Base-by-base conservation (phyloP, 2,329 filamentous ascomycete species). In the Dothistroma septosporum region DNA sequence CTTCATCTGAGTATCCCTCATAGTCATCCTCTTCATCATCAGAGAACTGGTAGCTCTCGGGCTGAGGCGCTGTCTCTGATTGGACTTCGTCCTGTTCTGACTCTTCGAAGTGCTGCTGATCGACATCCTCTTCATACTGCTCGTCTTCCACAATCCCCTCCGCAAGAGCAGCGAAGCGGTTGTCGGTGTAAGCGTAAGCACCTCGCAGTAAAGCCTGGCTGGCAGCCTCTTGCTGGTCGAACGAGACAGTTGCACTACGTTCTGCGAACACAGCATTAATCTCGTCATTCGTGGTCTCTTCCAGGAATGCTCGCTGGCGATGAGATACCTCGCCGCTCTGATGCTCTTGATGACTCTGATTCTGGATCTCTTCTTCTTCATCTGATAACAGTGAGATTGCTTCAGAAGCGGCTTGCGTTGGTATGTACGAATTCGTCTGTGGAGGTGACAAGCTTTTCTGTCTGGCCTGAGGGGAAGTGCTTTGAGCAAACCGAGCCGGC, bases 301-400 rank as follows among this genome's bases (percentile, higher is more conserved):
- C 56, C 19, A 61, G 28, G 44, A 50, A 46, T n/a, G 35, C 33
- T n/a, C 33, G 24, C n/a, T 59, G 50, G 12, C 52, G 52, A 33
- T 49, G 41, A 9, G 46, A 37, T 12, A 57, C 24, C 12, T 48
- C 31, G 16, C 22, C 53, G n/a, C 14, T 44, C 9, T 41, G 33
- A 46, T 37, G 33, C 24, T 53, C 50, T 28, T 24, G 21, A 11
- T 50, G 21, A 28, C 47, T n/a, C 19, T 9, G 31, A 44, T 22
- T 14, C 10, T 37, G 33, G n/a, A 14, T 12, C 16, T 60, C 56
- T n/a, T 59, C 61, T 47, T 62, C 66, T 33, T 65, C 64, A 48
- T 67, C 66, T 12, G 68, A 68, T 8, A 69, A 22, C 21, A 68
- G 58, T 28, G 67, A 66, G 19, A 70, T 62, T 1, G 63, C 55